phyloP scores from a whole-genome alignment of 2,329 filamentous ascomycete genomes.

The Claviceps fusiformis region DNA sequence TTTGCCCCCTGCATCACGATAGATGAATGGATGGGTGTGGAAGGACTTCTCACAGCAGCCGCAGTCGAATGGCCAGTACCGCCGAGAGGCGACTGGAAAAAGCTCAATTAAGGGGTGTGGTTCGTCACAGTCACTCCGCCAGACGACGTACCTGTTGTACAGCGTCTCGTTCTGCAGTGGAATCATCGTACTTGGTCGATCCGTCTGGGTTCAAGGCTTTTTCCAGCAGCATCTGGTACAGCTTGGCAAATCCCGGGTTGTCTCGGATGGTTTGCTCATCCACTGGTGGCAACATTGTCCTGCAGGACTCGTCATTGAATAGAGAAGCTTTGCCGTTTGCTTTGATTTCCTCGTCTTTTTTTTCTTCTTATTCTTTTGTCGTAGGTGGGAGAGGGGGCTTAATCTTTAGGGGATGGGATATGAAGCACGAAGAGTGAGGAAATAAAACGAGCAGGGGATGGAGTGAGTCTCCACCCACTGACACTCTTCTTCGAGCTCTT shows the following conservation, averaged over 20 bases:
- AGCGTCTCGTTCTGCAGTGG: slow-evolving; percentile 34
- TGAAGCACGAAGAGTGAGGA: neutral
- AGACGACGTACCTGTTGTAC: slow-evolving; percentile 31
- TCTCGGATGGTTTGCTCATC: slow-evolving; percentile 38
- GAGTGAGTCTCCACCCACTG: neutral
- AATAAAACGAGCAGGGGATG: too few species aligned
- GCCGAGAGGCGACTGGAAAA: neutral
- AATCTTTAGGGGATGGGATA: neutral
- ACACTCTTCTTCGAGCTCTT: neutral
- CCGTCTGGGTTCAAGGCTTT: slow-evolving; percentile 43
- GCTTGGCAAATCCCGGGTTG: slow-evolving; percentile 46
- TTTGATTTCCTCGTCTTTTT: neutral
- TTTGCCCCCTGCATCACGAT: neutral
- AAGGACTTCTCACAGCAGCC: neutral
- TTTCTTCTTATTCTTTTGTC: neutral
- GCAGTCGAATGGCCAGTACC: neutral
- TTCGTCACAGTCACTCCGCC: neutral
- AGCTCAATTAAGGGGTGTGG: neutral
- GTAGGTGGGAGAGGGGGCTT: too few species aligned
- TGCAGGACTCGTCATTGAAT: neutral
- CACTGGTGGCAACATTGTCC: slow-evolving; percentile 42
- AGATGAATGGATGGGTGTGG: neutral
- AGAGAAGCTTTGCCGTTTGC: neutral
- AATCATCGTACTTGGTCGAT: slow-evolving; percentile 39
- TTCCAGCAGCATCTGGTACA: slow-evolving; percentile 41